Percentiles rank a stretch among this genome's conserved stretches.
Conservation (phyloP, 345 rosid genomes). For the Kandelia obovata region DNA sequence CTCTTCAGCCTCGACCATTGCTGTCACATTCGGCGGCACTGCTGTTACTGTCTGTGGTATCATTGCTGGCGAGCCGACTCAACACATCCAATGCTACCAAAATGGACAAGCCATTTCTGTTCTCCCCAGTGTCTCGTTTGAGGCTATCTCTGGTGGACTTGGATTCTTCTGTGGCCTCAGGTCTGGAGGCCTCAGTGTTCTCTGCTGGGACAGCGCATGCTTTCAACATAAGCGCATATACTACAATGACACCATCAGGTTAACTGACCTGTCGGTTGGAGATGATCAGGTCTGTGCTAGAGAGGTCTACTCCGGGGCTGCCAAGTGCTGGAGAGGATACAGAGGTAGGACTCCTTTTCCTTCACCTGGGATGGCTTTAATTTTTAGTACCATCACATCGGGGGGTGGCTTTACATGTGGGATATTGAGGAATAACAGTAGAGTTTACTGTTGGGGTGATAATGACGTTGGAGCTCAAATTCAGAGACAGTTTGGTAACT, state of each 20-base stretch:
- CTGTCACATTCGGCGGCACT: conserved; percentile 25
- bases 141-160: conserved; percentile 48
- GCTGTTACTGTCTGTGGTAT: conserved; percentile 46
- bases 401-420: conserved; percentile 57
- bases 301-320: conserved; percentile 37
- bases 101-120: conserved; percentile 24
- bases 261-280: conserved; percentile 48
- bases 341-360: conserved; percentile 28
- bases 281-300: conserved; percentile 53
- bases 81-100: conserved; percentile 46
- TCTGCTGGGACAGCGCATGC: conserved; percentile 48
- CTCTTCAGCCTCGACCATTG: conserved; percentile 39
- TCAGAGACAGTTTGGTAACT: conserved; percentile 35
- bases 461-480: conserved; percentile 28
- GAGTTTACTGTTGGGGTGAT: conserved; percentile 50
- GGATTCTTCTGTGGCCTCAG: conserved; percentile 51
- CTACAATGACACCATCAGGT: conserved; percentile 18
- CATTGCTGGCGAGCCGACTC: conserved; percentile 34
- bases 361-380: conserved; percentile 26
- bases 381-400: conserved; percentile 42
- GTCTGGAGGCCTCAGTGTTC: conserved; percentile 43
- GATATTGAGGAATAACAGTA: conserved; percentile 33
- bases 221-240: conserved; percentile 38
- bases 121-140: conserved; percentile 43
- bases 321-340: conserved; percentile 56